Percentiles rank a stretch among this genome's conserved stretches.
Evolutionary conservation across 2,329 filamentous ascomycete species (phyloP).

Genomic region (Aspergillus ibericus): DNA sequence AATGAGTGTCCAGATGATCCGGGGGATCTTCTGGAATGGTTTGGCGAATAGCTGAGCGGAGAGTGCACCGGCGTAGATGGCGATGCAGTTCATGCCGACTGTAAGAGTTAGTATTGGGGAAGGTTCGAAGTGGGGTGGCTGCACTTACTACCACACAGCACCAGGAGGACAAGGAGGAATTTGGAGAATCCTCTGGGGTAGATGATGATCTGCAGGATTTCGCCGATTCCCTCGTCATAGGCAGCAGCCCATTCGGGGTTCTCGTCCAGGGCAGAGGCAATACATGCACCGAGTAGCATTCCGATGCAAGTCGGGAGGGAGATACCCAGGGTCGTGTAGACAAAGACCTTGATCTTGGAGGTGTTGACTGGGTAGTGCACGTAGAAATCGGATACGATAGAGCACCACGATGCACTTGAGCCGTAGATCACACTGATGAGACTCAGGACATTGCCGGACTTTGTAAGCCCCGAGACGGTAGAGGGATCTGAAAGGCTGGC

Average conservation of each 20-base stretch:
- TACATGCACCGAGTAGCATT: conserved; percentile 49
- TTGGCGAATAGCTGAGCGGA: conserved; percentile 44
- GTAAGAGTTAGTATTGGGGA: background rate
- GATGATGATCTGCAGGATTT: conserved; percentile 48
- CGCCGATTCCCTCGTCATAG: conserved; percentile 43
- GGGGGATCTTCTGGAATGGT: conserved; percentile 46
- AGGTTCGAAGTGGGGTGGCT: background rate
- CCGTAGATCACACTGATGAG: conserved; percentile 51
- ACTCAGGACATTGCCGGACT: conserved; percentile 44
- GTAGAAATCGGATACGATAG: conserved; percentile 49
- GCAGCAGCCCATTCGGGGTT: conserved; percentile 39
- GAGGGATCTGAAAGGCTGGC: conserved; percentile 43
- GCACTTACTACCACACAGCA: conserved; percentile 30
- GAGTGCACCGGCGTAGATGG: conserved; percentile 40
- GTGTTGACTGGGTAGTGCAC: conserved; percentile 51
- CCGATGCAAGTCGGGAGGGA: conserved; percentile 52
- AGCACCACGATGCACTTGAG: conserved; percentile 51
- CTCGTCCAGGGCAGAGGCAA: conserved; percentile 45
- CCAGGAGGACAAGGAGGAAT: conserved; percentile 40
- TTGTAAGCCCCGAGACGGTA: conserved; percentile 35
- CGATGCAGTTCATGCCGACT: conserved; percentile 50
- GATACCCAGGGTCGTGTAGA: conserved; percentile 52
- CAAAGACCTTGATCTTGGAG: conserved; percentile 49
- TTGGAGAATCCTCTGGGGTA: conserved; percentile 51
- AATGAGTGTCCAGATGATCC: conserved; percentile 51